These are phyloP conservation scores for Mycogone perniciosa DNA, from an alignment of 2,329 filamentous ascomycete genomes.

Conservation along the genomic window DNA sequence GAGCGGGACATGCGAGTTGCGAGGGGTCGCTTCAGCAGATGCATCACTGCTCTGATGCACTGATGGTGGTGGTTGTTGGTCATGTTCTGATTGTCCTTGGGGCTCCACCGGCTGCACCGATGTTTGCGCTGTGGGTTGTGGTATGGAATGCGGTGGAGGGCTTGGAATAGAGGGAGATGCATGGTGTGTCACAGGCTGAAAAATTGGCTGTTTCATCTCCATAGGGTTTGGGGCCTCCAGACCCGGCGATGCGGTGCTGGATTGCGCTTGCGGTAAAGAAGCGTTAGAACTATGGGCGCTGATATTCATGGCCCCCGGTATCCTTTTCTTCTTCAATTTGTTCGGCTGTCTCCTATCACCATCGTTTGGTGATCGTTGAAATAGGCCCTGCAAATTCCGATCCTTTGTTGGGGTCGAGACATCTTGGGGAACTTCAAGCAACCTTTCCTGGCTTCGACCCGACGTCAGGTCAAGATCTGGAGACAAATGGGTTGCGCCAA, in stretches of 20 bases:
- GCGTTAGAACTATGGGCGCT: conserved; percentile 88
- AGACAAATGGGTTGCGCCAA: conserved; percentile 21
- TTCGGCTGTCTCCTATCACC: conserved; percentile 71
- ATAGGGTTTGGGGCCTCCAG: conserved; percentile 41
- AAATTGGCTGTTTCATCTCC: conserved; percentile 24
- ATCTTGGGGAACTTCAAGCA: conserved; percentile 37
- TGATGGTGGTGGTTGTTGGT: conserved; percentile 15
- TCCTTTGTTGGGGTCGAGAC: conserved; percentile 56
- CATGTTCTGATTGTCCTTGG: conserved; percentile 14
- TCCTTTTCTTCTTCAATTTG: conserved; percentile 81
- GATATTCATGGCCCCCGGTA: conserved; percentile 68
- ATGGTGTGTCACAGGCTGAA: conserved; percentile 9
- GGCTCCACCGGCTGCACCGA: conserved; percentile 13
- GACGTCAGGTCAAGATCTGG: conserved; percentile 25
- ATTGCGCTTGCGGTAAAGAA: conserved; percentile 53
- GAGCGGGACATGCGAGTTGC: conserved; percentile 40
- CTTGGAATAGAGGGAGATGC: not conserved
- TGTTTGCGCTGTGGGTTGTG: conserved; percentile 12
- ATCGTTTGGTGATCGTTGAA: conserved; percentile 60
- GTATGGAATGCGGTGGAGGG: not conserved
- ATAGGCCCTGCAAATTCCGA: conserved; percentile 61
- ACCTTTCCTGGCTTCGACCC: conserved; percentile 45
- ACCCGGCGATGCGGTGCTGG: conserved; percentile 40
- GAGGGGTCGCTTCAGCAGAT: conserved; percentile 41
- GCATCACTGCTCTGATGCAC: conserved; percentile 23